Evolutionary conservation across 495 filamentous ascomycete species (phyloP).

Genomic region (Schizothecium vesticola): DNA sequence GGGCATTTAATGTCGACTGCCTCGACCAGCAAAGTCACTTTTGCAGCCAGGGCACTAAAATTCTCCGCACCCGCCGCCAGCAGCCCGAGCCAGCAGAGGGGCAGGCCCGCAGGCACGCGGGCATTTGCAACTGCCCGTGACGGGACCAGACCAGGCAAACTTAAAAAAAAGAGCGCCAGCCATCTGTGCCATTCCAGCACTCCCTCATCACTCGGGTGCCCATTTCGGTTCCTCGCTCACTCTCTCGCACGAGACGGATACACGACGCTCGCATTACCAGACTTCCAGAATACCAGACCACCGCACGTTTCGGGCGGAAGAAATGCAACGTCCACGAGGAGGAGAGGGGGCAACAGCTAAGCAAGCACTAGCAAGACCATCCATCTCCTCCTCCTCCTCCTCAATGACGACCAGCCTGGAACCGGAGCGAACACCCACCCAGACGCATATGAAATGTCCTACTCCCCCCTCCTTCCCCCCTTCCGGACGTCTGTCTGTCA

Average conservation of each 20-base stretch:
- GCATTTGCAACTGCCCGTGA: constrained; percentile 12
- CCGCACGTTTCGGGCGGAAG: not conserved
- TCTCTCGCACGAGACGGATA: not conserved
- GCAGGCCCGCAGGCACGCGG: constrained; percentile 7
- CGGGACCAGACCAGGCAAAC: constrained; percentile 18
- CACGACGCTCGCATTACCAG: not conserved
- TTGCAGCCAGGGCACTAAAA: constrained; percentile 34
- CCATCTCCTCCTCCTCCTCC: not conserved
- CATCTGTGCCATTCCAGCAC: not conserved
- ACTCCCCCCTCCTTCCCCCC: not conserved
- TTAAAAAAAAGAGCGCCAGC: constrained; percentile 13
- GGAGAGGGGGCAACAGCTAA: not conserved
- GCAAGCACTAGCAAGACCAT: not conserved
- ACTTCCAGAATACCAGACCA: not conserved
- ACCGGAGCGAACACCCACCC: not conserved
- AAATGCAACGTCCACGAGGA: not conserved
- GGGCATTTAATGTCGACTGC: constrained; percentile 37
- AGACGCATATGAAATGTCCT: not conserved
- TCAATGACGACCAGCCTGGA: not conserved
- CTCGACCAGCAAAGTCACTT: constrained; percentile 34
- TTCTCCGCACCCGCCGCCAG: constrained; percentile 25
- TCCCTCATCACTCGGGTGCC: not conserved
- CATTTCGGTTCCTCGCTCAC: not conserved
- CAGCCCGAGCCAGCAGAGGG: constrained; percentile 11
- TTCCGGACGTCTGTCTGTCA: constrained; percentile 5